Evolutionary conservation across 495 filamentous ascomycete species (phyloP).

Genomic region (Lasiosphaeria miniovina): DNA sequence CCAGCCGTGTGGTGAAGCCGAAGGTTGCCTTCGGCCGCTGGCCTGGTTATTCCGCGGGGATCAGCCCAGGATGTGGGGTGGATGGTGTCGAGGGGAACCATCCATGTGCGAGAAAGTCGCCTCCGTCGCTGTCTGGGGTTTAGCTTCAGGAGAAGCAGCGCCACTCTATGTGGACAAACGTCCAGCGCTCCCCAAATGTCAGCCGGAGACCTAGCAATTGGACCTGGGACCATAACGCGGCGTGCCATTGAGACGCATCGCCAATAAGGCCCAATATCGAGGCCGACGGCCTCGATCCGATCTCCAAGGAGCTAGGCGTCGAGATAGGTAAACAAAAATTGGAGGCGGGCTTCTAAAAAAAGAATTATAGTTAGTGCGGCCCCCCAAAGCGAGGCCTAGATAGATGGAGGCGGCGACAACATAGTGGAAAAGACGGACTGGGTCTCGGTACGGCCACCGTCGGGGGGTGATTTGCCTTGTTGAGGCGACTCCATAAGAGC

Average conservation of each 20-base stretch:
- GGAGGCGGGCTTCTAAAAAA: conserved; percentile 40
- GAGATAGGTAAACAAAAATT: conserved; percentile 9
- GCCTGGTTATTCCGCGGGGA: conserved; percentile 7
- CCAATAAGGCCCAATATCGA: conserved; percentile 16
- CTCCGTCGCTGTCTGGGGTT: conserved; percentile 20
- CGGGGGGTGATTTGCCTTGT: conserved; percentile 18
- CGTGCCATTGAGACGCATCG: conserved; percentile 13
- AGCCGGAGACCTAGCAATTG: conserved; percentile 7
- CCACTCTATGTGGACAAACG: background rate
- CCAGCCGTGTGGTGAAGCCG: conserved; percentile 3
- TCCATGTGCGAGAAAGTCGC: background rate
- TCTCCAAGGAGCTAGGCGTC: conserved; percentile 15
- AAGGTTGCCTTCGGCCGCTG: background rate
- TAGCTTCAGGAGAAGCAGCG: conserved; percentile 3
- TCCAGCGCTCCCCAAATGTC: background rate
- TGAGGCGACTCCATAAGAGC: conserved; percentile 30
- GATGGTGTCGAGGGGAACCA: background rate
- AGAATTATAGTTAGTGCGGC: conserved; percentile 27
- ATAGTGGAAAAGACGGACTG: conserved; percentile 9
- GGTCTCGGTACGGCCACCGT: conserved; percentile 21
- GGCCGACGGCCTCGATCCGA: conserved; percentile 22
- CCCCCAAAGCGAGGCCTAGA: conserved; percentile 10
- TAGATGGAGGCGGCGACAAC: conserved; percentile 12
- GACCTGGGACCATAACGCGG: conserved; percentile 18
- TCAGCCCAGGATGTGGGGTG: conserved; percentile 6